phyloP scores from a whole-genome alignment of 768 basidiomycete species.

The Pleurotus platypus region DNA sequence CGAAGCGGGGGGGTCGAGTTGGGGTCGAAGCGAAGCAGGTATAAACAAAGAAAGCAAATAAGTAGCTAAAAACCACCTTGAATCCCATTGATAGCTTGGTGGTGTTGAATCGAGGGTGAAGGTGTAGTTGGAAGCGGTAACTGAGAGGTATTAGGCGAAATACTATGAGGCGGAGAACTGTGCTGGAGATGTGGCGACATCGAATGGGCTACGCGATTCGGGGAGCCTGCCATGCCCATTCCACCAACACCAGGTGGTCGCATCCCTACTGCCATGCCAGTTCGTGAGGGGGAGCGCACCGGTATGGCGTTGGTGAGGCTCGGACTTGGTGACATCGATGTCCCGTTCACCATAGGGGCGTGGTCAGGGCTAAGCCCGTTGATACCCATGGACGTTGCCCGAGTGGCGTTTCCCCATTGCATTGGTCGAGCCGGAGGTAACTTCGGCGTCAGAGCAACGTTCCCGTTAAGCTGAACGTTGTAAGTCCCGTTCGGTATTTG shows the following conservation, averaged over 20 bases:
- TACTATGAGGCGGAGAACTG: constrained; percentile 45
- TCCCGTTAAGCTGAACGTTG: constrained; percentile 31
- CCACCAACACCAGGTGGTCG: constrained; percentile 34
- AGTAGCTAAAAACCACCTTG: constrained; percentile 47
- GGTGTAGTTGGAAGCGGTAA: constrained; percentile 50
- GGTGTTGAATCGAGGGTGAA: constrained; percentile 54
- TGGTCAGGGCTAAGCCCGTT: constrained; percentile 23
- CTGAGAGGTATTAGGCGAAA: constrained; percentile 43
- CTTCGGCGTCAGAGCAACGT: constrained; percentile 33
- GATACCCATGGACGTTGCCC: constrained; percentile 25
- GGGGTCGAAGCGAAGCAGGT: not conserved
- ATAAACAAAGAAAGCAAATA: not conserved
- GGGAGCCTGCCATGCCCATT: constrained; percentile 21
- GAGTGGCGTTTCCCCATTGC: constrained; percentile 30
- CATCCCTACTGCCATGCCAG: constrained; percentile 58
- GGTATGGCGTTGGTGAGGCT: constrained; percentile 30
- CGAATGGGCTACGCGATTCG: constrained; percentile 37
- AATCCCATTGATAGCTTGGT: constrained; percentile 46
- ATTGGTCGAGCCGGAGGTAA: constrained; percentile 35
- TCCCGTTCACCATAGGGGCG: not conserved
- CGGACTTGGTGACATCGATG: constrained; percentile 32
- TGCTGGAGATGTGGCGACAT: constrained; percentile 52
- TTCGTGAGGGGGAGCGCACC: constrained; percentile 34
- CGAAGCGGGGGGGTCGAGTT: not conserved
- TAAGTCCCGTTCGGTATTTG: constrained; percentile 24